These are phyloP conservation scores for Pseudonitzschia multistriata DNA, from an alignment of 108 stramenopile genomes.

Conservation along the genomic window DNA sequence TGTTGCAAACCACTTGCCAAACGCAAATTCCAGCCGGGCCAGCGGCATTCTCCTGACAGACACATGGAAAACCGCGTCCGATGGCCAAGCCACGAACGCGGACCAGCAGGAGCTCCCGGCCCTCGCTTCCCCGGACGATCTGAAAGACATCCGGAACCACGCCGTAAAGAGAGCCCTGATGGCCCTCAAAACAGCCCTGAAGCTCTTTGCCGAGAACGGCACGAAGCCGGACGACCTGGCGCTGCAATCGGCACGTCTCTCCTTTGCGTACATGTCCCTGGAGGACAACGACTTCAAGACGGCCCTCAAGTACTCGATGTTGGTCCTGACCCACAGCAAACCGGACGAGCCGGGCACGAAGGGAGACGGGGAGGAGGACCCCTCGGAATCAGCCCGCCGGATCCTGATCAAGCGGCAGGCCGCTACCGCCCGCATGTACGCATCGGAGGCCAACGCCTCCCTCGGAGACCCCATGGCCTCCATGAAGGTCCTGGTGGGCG, in stretches of 20 bases:
- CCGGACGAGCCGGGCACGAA: background rate
- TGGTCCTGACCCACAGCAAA: constrained; percentile 19
- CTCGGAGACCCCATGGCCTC: constrained; percentile 45
- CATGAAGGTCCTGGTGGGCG: constrained; percentile 51
- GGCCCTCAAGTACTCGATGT: constrained; percentile 45
- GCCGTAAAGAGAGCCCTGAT: constrained; percentile 38
- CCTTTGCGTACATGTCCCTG: constrained; percentile 59
- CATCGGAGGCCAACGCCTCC: constrained; percentile 54
- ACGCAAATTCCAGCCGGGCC: constrained; percentile 16
- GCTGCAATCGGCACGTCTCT: constrained; percentile 28
- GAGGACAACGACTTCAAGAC: constrained; percentile 44
- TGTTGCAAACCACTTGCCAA: no score
- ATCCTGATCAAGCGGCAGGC: constrained; percentile 28
- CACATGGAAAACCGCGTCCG: background rate
- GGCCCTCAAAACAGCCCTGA: constrained; percentile 22
- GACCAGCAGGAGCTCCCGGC: constrained; percentile 5
- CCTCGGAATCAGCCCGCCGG: background rate
- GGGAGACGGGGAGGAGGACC: constrained; percentile 1
- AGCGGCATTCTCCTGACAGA: constrained; percentile 15
- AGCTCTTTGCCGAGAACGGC: constrained; percentile 15
- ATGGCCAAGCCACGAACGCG: background rate
- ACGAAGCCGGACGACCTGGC: constrained; percentile 11
- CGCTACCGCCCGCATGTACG: constrained; percentile 68
- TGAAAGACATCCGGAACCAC: constrained; percentile 28
- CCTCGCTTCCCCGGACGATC: constrained; percentile 44